Base-by-base conservation (phyloP, 2,329 filamentous ascomycete species). In the Colletotrichum sp. region DNA sequence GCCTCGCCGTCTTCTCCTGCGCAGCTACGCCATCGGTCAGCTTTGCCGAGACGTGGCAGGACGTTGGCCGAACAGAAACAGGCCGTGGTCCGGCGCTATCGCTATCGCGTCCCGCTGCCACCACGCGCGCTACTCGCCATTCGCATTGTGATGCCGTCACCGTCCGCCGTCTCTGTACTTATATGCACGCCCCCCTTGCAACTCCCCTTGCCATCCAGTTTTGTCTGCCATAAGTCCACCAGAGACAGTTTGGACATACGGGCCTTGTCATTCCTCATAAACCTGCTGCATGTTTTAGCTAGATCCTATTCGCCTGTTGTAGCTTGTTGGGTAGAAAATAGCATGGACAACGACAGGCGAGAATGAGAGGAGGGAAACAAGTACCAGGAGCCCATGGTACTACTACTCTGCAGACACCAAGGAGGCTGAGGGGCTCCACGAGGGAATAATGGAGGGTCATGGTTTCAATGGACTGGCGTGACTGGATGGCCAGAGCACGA, bases 131-230 rank as follows among this genome's bases (percentile, higher is more conserved):
- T 72, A 67, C 73, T 72, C 62, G 62, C 59, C 43, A 26, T 69
- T 34, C 26, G 62, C 36, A 73, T 75, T 62, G 55, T 13, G 26
- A 75, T 75, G 73, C 73, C 73, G 73, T 75, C 73, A 75, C 73
- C 62, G 62, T 68, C 32, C 55, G 62, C 56, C 24, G 21, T 18
- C 38, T 43, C 55, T 65, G 32, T 55, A 48, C 38, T 48, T 21
- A 21, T 48, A 63, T 62, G 30, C 61, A 48, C 62, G 55, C 69
- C 59, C 65, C 61, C 34, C 61, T 32, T 24, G 21, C 61, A 48
- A 21, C 61, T 34, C 28, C 58, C 28, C 28, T n/a, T 61, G 28
- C 28, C 28, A 13, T 52, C 43, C n/a, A 52, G 7, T 36, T 36
- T 48, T 16, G n/a, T 21, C 43, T 52, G n/a, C 43, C 43, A 7